phyloP scores from a whole-genome alignment of 169 alveolate genomes.

The Plasmodium gonderi region DNA sequence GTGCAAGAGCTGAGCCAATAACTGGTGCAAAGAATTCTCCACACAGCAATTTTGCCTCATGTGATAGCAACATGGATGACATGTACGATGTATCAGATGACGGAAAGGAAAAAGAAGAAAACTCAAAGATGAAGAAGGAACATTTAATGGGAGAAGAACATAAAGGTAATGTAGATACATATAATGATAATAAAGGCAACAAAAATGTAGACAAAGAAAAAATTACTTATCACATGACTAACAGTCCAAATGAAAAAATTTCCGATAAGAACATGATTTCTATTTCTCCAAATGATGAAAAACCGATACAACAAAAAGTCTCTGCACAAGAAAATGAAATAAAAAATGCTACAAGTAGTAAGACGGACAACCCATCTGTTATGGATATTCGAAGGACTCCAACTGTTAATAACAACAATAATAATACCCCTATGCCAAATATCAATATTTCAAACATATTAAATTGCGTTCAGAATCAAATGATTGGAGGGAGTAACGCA shows the following conservation, averaged over 20 bases:
- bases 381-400: neutral
- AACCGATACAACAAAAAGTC: neutral
- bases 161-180: too few relatives aligned
- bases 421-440: slow-evolving; percentile 22
- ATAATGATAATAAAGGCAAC: neutral
- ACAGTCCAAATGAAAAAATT: neutral
- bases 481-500: neutral
- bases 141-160: neutral
- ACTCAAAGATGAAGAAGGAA: neutral
- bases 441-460: slow-evolving; percentile 28
- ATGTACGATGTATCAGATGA: slow-evolving; percentile 49
- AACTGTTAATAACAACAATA: neutral
- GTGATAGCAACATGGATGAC: slow-evolving; percentile 57
- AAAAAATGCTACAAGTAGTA: neutral
- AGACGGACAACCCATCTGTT: neutral
- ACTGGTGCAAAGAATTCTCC: too few relatives aligned
- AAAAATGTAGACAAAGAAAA: neutral
- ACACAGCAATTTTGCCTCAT: slow-evolving; percentile 16
- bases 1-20: neutral
- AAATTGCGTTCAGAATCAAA: slow-evolving; percentile 26
- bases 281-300: neutral
- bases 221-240: neutral
- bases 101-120: slow-evolving; percentile 24
- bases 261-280: neutral
- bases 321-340: neutral